Conservation (phyloP, 768 basidiomycete species). For the Pulveroboletus sp. region DNA sequence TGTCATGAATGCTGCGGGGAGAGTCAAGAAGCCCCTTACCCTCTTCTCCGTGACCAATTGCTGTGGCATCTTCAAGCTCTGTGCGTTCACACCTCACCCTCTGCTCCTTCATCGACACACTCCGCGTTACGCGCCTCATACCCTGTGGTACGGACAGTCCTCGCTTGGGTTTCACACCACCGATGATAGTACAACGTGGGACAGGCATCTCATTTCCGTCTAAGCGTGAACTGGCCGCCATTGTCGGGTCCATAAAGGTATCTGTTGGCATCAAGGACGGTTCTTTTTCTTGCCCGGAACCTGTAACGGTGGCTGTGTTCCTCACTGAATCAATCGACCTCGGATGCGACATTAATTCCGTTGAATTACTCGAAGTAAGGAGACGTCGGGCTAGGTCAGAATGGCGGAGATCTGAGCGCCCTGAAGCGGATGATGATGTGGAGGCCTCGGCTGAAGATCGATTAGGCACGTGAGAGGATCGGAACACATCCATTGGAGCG, state of each 20-base stretch:
- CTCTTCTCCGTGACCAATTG: background rate
- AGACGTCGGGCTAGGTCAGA: constrained; percentile 1
- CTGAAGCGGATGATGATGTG: background rate
- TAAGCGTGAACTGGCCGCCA: background rate
- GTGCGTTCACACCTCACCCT: constrained; percentile 1
- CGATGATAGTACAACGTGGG: constrained; percentile 1
- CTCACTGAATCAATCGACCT: background rate
- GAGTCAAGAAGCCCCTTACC: background rate
- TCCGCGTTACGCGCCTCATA: constrained; percentile 26
- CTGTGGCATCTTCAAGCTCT: background rate
- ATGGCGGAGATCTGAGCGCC: background rate
- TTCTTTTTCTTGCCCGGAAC: background rate
- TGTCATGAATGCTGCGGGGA: constrained; percentile 3
- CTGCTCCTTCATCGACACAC: constrained; percentile 26
- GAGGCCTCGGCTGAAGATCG: constrained; percentile 1
- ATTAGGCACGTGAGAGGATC: background rate
- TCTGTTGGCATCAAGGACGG: background rate
- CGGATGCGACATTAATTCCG: constrained; percentile 4
- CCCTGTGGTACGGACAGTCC: constrained; percentile 8
- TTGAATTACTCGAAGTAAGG: background rate
- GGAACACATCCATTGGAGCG: constrained; percentile 1
- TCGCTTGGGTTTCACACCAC: constrained; percentile 17
- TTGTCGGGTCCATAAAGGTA: background rate
- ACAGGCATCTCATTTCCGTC: background rate
- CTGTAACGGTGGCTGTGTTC: background rate